phyloP scores from a whole-genome alignment of 306 rosid species.

The Mimosa pudica region DNA sequence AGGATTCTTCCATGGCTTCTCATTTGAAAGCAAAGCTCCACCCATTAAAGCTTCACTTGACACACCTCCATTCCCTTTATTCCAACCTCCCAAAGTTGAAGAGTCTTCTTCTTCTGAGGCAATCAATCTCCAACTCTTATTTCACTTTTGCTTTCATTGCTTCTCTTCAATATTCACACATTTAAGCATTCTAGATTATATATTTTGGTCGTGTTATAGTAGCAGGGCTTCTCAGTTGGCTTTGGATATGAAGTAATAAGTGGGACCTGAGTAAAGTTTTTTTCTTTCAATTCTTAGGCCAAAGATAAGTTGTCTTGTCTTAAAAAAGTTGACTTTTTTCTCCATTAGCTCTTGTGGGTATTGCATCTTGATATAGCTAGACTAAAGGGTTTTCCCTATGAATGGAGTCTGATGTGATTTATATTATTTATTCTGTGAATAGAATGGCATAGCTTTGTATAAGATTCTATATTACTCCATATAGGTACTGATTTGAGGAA shows the following conservation, averaged over 20 bases:
- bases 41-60: slow-evolving; percentile 62
- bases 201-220: not conserved
- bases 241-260: slow-evolving; percentile 11
- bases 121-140: slow-evolving; percentile 29
- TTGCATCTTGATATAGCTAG: not conserved
- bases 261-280: slow-evolving; percentile 17
- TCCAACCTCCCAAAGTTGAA: slow-evolving; percentile 55
- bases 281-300: not conserved
- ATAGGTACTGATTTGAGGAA: not conserved
- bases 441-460: not conserved
- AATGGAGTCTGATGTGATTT: not conserved
- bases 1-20: slow-evolving; percentile 47
- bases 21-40: slow-evolving; percentile 38
- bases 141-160: slow-evolving; percentile 4
- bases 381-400: not conserved
- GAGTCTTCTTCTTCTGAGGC: slow-evolving; percentile 67
- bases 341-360: slow-evolving; percentile 13
- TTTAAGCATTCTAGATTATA: not conserved
- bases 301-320: not conserved
- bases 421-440: not conserved
- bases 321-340: not conserved
- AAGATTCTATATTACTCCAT: not conserved
- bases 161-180: not conserved
- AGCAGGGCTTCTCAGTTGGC: not conserved
- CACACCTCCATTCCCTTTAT: slow-evolving; percentile 62